Conservation (phyloP, 192 early-diverging fungal genomes). For the Diversispora epigaea region DNA sequence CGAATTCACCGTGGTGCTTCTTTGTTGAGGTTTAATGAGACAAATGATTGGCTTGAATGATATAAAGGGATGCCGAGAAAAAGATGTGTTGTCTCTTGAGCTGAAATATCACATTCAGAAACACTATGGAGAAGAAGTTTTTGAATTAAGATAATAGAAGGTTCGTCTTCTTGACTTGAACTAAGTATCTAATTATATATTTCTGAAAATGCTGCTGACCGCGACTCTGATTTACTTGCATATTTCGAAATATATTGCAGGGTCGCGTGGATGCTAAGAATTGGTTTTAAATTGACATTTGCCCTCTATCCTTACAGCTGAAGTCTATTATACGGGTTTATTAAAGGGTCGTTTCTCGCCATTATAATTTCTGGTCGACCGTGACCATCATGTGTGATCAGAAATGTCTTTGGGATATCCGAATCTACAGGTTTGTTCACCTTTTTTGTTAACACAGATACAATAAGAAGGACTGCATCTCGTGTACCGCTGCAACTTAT, state of each 20-base stretch:
- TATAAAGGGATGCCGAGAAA: background rate
- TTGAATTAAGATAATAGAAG: too few species aligned
- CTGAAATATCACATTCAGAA: background rate
- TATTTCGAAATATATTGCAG: too few species aligned
- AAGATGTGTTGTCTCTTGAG: constrained; percentile 4
- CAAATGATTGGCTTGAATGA: background rate
- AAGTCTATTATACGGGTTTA: background rate
- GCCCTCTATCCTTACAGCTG: constrained; percentile 4
- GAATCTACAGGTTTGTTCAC: background rate
- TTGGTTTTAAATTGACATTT: too few species aligned
- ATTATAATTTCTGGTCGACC: background rate
- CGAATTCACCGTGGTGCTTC: too few species aligned
- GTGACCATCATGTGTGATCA: constrained; percentile 3
- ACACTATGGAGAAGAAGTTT: background rate
- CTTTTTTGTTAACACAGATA: background rate
- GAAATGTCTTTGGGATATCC: background rate
- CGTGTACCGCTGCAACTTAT: background rate
- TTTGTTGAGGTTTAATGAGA: constrained; percentile 1
- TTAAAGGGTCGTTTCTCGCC: background rate
- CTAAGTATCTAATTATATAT: too few species aligned
- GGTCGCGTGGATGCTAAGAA: too few species aligned
- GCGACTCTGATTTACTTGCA: too few species aligned
- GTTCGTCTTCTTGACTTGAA: too few species aligned
- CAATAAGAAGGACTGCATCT: constrained; percentile 7
- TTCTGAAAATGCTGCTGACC: too few species aligned